Conservation (phyloP, 1,284 basidiomycete species). For the Papiliotrema laurentii region DNA sequence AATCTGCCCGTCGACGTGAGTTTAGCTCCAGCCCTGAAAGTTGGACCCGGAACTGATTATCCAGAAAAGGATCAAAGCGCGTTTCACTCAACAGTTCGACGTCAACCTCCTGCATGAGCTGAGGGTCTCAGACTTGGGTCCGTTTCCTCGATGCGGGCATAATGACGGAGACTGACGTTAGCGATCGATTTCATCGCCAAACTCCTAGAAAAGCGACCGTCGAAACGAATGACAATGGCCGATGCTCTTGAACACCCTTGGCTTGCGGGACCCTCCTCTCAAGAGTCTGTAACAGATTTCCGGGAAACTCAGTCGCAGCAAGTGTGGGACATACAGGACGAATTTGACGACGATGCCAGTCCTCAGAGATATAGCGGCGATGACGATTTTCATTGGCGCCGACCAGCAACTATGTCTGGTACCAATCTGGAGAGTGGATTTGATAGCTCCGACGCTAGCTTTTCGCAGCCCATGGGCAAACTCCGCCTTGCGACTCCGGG, state of each 20-base stretch:
- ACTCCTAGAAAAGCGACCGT: constrained; percentile 56
- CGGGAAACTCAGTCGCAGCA: no score
- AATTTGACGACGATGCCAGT: constrained; percentile 20
- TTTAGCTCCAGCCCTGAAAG: background rate
- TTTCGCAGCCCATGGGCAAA: constrained; percentile 37
- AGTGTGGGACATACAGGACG: constrained; percentile 35
- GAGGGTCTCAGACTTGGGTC: no score
- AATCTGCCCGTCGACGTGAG: constrained; percentile 32
- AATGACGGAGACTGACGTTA: no score
- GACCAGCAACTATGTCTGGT: constrained; percentile 32
- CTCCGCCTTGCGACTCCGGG: constrained; percentile 30
- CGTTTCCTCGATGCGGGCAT: no score
- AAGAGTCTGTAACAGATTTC: no score
- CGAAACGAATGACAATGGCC: constrained; percentile 56
- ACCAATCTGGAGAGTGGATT: constrained; percentile 32
- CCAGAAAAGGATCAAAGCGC: constrained; percentile 51
- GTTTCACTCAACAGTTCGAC: constrained; percentile 61
- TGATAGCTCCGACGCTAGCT: constrained; percentile 27
- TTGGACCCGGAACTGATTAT: constrained; percentile 3
- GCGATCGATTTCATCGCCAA: constrained; percentile 53
- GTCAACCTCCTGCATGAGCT: constrained; percentile 54
- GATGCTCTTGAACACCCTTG: constrained; percentile 63
- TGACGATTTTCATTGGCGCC: constrained; percentile 17
- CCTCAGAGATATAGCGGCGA: constrained; percentile 6
- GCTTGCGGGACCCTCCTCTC: constrained; percentile 51